Conservation (phyloP, 331 rosid species). For the Acacia concinna region DNA sequence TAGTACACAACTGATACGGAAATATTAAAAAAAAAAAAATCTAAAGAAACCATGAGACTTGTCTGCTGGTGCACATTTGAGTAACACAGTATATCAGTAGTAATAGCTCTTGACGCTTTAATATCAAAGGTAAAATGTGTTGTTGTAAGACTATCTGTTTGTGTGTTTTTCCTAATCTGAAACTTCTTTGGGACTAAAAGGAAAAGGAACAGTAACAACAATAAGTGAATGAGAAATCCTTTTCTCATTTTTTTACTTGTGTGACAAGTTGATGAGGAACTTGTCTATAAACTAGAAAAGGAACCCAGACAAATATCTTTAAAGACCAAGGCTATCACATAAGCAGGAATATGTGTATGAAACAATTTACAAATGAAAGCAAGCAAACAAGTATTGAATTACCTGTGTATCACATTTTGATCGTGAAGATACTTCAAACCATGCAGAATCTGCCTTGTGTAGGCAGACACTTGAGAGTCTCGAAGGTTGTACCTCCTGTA, state of each 20-base stretch:
- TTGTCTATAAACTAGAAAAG: background rate
- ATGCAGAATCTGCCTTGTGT: slow-evolving; percentile 81
- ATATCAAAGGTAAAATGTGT: background rate
- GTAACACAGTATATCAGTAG: slow-evolving; percentile 17
- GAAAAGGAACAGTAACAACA: background rate
- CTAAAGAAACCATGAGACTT: slow-evolving; percentile 18
- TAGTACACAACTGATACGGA: background rate
- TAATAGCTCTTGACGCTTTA: slow-evolving; percentile 8
- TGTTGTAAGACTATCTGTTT: background rate
- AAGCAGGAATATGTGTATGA: slow-evolving; percentile 8
- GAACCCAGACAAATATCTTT: background rate
- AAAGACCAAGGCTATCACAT: background rate
- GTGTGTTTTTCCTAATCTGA: background rate
- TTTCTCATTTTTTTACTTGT: background rate
- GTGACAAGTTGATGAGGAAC: background rate
- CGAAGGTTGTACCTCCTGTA: slow-evolving; percentile 59
- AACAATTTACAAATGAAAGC: slow-evolving; percentile 1
- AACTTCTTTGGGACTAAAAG: background rate
- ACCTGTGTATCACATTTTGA: slow-evolving; percentile 89
- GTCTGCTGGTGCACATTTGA: too few species aligned
- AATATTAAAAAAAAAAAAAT: slow-evolving; percentile 17
- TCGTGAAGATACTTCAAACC: slow-evolving; percentile 98
- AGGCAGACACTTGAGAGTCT: slow-evolving; percentile 82
- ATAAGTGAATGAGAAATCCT: slow-evolving; percentile 5
- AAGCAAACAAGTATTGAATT: slow-evolving; percentile 26